Evolutionary conservation across 1,284 basidiomycete genomes (phyloP).

Genomic region (Ganoderma leucocontextum): DNA sequence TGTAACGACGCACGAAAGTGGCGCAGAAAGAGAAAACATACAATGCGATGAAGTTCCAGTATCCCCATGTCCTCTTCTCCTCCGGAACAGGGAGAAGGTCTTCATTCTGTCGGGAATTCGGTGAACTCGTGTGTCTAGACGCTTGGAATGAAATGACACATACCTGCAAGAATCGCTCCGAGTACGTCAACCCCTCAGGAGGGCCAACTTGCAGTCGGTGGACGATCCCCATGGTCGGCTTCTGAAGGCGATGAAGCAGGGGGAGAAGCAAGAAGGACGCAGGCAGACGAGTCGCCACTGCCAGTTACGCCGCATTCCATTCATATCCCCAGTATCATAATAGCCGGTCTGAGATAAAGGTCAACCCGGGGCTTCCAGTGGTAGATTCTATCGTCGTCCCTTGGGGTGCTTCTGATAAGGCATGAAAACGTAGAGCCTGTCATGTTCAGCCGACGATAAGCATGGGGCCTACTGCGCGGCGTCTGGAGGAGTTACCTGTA

Average conservation of each 20-base stretch:
- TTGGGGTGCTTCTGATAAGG: conserved; percentile 23
- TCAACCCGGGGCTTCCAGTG: not conserved
- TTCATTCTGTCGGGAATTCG: conserved; percentile 56
- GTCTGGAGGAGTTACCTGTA: too few species aligned
- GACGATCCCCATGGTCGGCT: conserved; percentile 29
- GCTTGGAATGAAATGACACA: conserved; percentile 24
- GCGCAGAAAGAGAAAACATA: conserved; percentile 42
- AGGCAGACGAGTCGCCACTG: not conserved
- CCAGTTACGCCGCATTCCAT: conserved; percentile 15
- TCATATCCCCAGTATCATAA: conserved; percentile 10
- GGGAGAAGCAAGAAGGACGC: conserved; percentile 8
- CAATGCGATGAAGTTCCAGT: conserved; percentile 73
- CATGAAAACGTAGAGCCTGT: not conserved
- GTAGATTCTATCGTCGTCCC: conserved; percentile 9
- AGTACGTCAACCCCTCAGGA: conserved; percentile 35
- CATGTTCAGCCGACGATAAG: not conserved
- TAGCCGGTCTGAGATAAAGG: conserved; percentile 21
- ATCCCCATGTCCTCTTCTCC: conserved; percentile 66
- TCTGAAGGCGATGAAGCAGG: not conserved
- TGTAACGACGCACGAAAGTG: too few species aligned
- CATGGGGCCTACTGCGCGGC: not conserved
- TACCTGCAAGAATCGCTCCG: conserved; percentile 41
- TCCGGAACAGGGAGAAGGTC: conserved; percentile 68
- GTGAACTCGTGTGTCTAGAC: not conserved
- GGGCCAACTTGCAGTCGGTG: conserved; percentile 37